Base-by-base conservation (phyloP, 805 yeast species). In the Tanozyma kutaoensis region DNA sequence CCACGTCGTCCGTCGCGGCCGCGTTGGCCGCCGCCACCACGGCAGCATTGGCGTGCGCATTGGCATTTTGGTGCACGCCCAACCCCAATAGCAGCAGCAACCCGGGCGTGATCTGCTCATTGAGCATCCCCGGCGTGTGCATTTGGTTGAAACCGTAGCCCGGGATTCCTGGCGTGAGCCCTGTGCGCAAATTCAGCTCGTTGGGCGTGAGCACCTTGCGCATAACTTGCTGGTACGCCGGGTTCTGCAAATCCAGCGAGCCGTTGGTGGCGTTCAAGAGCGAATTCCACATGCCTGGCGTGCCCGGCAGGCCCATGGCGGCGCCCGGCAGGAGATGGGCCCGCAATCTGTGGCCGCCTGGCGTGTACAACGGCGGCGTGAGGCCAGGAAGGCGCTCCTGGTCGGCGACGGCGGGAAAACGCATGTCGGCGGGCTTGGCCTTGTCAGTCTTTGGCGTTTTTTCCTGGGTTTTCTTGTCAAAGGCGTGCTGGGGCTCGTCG, bases 101-200 rank as follows among this genome's bases (percentile, higher is more conserved):
- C 1, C 67, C 66, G 0, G 75, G 73, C 3, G 71, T 64, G 43
- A 63, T 60, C 15, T 62, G 57, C 15, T 63, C 59, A 25, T 55
- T 54, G n/a, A 55, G 33, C 28, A 56, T 37, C 1, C 7, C 51
- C 52, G 8, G 58, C 48, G 0, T 70, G 66, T 5, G 61, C 56
- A 8, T 48, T 48, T 35, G 47, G 47, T 27, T 54, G 66, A 33
- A 41, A 48, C 32, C 46, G 27, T 35, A 42, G 19, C 45, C 32
- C 2, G 44, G 52, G 15, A 30, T 22, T 2, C 74, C 80, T 0
- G 86, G 86, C 0, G 86, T 75, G 15, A 76, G 46, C 0, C 91
- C 88, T 0, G 80, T 60, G 37, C 93, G 61, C 26, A 81, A 38
- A 26, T 72, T 66, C 4, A 82, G 69, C 43, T 80, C 93, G 46